These are phyloP conservation scores for Lentinula guzmanii DNA, from an alignment of 768 basidiomycete species.

Conservation along the genomic window DNA sequence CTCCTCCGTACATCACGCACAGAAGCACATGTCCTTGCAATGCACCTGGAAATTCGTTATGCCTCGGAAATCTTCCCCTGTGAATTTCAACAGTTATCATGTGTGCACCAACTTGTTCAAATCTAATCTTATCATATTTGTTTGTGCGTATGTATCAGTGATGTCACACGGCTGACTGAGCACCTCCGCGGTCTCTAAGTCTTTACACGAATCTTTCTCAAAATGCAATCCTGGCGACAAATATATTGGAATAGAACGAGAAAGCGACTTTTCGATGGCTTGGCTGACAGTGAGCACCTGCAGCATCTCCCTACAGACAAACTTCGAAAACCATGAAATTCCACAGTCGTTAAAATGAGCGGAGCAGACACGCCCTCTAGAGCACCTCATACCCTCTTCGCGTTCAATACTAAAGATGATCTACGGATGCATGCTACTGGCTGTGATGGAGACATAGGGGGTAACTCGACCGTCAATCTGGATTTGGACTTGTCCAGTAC, in stretches of 20 bases:
- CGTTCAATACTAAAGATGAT: constrained; percentile 55
- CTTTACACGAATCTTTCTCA: background rate
- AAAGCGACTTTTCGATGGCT: constrained; percentile 1
- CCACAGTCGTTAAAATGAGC: constrained; percentile 68
- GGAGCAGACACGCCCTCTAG: constrained; percentile 63
- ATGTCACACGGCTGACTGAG: background rate
- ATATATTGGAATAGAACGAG: constrained; percentile 5
- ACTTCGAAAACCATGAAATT: background rate
- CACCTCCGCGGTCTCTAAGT: background rate
- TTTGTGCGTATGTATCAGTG: background rate
- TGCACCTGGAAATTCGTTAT: too few species aligned
- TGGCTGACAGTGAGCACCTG: background rate
- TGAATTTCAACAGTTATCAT: too few species aligned
- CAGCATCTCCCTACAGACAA: background rate
- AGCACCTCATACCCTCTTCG: constrained; percentile 58
- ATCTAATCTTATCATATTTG: background rate
- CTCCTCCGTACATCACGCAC: too few species aligned
- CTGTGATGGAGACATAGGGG: constrained; percentile 86
- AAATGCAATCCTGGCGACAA: constrained; percentile 3
- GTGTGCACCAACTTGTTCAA: too few species aligned
- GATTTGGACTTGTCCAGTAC: constrained; percentile 54
- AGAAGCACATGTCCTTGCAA: too few species aligned
- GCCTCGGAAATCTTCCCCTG: too few species aligned
- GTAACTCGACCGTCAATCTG: constrained; percentile 73
- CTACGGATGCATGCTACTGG: constrained; percentile 67